Evolutionary conservation across 768 basidiomycete genomes (phyloP).

Genomic region (Mycena leptocephala): DNA sequence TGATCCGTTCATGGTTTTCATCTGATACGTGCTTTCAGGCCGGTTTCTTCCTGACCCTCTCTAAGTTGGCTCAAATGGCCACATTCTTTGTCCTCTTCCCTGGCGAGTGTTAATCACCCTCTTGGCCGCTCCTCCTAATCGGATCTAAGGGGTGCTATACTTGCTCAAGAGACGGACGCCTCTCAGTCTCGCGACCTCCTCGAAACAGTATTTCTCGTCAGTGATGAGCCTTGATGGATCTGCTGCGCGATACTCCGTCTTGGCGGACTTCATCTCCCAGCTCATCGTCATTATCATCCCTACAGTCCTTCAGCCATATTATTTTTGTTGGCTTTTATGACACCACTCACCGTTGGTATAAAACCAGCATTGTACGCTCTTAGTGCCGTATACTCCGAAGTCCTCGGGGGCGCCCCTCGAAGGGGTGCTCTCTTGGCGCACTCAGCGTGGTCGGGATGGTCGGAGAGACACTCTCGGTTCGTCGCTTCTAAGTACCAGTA

Average conservation of each 20-base stretch:
- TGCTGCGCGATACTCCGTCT: conserved; percentile 24
- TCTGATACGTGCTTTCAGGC: neutral
- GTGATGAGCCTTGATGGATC: conserved; percentile 28
- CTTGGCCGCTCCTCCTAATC: neutral
- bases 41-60: conserved; percentile 13
- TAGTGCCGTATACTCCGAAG: conserved; percentile 25
- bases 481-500: neutral
- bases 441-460: conserved; percentile 26
- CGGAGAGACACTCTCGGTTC: conserved; percentile 31
- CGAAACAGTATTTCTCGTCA: conserved; percentile 29
- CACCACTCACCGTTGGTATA: conserved; percentile 28
- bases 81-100: conserved; percentile 28
- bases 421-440: conserved; percentile 31
- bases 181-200: conserved; percentile 28
- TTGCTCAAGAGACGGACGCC: conserved; percentile 29
- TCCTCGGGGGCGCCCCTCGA: neutral
- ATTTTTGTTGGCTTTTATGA: conserved; percentile 18
- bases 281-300: conserved; percentile 24
- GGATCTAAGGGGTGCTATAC: conserved; percentile 14
- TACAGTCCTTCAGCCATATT: conserved; percentile 20
- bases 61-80: conserved; percentile 12
- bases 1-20: neutral
- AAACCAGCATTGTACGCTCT: conserved; percentile 33
- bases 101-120: neutral
- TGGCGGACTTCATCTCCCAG: conserved; percentile 22